Conservation (phyloP, 257 asterid species). For the Leonotis leonurus region DNA sequence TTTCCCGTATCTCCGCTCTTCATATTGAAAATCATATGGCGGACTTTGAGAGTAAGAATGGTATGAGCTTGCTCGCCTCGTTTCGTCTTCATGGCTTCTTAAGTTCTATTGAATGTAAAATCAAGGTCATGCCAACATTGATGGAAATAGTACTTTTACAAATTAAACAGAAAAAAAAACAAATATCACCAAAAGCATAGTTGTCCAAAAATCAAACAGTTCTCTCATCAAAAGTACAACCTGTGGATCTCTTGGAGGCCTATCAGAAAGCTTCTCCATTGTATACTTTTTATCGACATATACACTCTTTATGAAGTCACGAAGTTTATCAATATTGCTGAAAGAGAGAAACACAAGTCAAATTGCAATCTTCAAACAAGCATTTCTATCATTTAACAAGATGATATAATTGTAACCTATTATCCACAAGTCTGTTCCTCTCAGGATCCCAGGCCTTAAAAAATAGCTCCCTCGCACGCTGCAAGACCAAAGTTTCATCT, state of each 20-base stretch:
- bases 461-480: slow-evolving; percentile 90
- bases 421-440: slow-evolving; percentile 64
- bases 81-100: slow-evolving; percentile 63
- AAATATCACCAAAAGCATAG: slow-evolving; percentile 6
- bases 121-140: slow-evolving; percentile 20
- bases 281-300: slow-evolving; percentile 59
- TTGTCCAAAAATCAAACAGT: too few species aligned
- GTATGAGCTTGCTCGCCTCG: slow-evolving; percentile 91
- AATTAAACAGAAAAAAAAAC: neutral
- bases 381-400: neutral
- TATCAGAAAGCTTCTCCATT: slow-evolving; percentile 45
- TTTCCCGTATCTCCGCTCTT: slow-evolving; percentile 82
- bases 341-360: slow-evolving; percentile 21
- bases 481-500: slow-evolving; percentile 22
- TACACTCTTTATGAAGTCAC: slow-evolving; percentile 70
- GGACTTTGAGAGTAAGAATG: slow-evolving; percentile 98
- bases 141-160: neutral
- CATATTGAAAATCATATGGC: slow-evolving; percentile 95
- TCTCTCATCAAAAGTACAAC: too few species aligned
- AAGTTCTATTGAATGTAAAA: slow-evolving; percentile 43
- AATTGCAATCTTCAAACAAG: neutral
- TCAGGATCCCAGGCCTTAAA: slow-evolving; percentile 71
- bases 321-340: slow-evolving; percentile 82
- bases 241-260: slow-evolving; percentile 81
- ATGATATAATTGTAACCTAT: slow-evolving; percentile 44